Percentiles rank a stretch among this genome's conserved stretches.
These are phyloP conservation scores for Xylariaceae sp. DNA, from an alignment of 2,329 filamentous ascomycete genomes.

Conservation along the genomic window DNA sequence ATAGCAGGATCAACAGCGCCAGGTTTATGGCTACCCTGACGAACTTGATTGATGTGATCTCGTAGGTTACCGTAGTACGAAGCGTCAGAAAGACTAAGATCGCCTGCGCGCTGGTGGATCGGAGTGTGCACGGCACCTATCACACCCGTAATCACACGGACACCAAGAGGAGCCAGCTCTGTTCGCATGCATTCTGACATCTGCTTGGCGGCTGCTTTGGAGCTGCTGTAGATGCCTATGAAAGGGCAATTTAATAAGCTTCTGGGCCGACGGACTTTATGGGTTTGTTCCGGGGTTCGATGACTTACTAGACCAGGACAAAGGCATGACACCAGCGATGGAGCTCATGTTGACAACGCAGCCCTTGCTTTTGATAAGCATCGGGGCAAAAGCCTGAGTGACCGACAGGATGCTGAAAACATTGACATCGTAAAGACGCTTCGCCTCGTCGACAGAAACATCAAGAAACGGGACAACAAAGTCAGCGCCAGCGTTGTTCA, in stretches of 20 bases:
- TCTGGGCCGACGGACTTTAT: too few species aligned
- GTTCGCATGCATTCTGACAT: slow-evolving; percentile 5
- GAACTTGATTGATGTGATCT: not conserved
- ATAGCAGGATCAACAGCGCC: not conserved
- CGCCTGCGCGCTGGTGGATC: slow-evolving; percentile 12
- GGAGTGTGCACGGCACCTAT: slow-evolving; percentile 15
- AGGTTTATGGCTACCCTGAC: not conserved
- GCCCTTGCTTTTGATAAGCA: slow-evolving; percentile 3
- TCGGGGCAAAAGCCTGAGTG: slow-evolving; percentile 6
- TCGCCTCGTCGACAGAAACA: slow-evolving; percentile 1
- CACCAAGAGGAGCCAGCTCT: slow-evolving; percentile 5
- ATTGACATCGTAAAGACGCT: slow-evolving; percentile 9
- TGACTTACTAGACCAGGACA: not conserved
- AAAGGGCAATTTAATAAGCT: too few species aligned
- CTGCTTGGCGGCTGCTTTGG: slow-evolving; percentile 1
- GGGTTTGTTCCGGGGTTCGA: not conserved
- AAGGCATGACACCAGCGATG: not conserved
- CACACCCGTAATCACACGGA: slow-evolving; percentile 10
- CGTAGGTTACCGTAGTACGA: slow-evolving; percentile 1
- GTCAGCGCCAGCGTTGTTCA: slow-evolving; percentile 14
- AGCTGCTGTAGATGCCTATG: slow-evolving; percentile 4
- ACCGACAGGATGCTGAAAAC: slow-evolving; percentile 6
- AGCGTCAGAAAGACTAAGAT: not conserved
- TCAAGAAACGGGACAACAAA: slow-evolving; percentile 12
- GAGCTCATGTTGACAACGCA: slow-evolving; percentile 6